Conservation (phyloP, 371 early-diverging fungal species). For the Mucor lusitanicus region DNA sequence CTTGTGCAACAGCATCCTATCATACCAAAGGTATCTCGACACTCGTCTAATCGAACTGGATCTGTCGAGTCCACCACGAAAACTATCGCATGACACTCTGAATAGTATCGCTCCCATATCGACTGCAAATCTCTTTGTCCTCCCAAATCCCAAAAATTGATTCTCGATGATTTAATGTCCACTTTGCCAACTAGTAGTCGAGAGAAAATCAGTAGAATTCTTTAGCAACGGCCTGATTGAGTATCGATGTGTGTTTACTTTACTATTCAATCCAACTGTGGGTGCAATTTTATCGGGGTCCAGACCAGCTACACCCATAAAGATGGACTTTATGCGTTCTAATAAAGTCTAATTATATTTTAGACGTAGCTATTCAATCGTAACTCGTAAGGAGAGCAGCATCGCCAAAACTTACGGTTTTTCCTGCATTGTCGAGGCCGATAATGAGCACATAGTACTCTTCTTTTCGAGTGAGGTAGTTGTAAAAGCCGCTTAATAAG, state of each 20-base stretch:
- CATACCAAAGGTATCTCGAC: constrained; percentile 78
- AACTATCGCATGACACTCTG: constrained; percentile 91
- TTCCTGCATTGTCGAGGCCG: constrained; percentile 96
- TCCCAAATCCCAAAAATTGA: constrained; percentile 96
- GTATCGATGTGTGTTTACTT: not conserved
- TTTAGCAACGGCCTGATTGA: not conserved
- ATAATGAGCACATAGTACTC: constrained; percentile 93
- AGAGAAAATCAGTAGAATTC: not conserved
- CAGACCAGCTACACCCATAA: constrained; percentile 54
- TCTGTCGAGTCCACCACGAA: constrained; percentile 94
- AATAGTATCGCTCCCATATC: constrained; percentile 93
- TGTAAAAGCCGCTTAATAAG: constrained; percentile 86
- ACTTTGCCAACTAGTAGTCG: constrained; percentile 73
- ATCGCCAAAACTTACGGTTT: constrained; percentile 68
- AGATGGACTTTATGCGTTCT: constrained; percentile 32
- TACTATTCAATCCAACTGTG: constrained; percentile 94
- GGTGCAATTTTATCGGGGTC: constrained; percentile 91
- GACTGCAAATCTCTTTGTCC: constrained; percentile 87
- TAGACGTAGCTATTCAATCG: not conserved
- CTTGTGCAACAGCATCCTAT: not conserved
- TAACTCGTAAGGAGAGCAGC: not conserved
- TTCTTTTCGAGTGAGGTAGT: constrained; percentile 82
- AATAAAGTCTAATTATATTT: constrained; percentile 21
- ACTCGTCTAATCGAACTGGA: constrained; percentile 79
- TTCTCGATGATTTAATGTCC: constrained; percentile 60